A percentile compares a stretch with the other conserved stretches of the same genome.
Evolutionary conservation across 768 basidiomycete species (phyloP).

Genomic region (Mycena indigotica): DNA sequence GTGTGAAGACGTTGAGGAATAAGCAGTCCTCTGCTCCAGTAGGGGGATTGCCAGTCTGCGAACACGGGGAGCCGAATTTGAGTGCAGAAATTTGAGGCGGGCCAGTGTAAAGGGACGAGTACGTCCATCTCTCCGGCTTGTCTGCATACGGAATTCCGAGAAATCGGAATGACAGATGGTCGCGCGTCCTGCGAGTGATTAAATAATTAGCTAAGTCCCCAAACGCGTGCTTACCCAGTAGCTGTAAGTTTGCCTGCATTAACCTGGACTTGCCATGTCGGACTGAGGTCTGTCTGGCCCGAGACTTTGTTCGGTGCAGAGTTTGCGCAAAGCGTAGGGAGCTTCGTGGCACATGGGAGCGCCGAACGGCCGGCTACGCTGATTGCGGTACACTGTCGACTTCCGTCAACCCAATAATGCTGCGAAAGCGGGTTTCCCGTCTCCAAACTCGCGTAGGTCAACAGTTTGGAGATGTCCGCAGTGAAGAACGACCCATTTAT

Average conservation of each 20-base stretch:
- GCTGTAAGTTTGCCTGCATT: conserved; percentile 10
- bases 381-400: conserved; percentile 10
- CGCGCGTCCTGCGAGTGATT: conserved; percentile 35
- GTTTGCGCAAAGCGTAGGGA: conserved; percentile 21
- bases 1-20: conserved; percentile 50
- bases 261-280: conserved; percentile 18
- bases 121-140: conserved; percentile 44
- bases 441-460: conserved; percentile 13
- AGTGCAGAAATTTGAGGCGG: conserved; percentile 29
- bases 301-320: conserved; percentile 20
- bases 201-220: no score
- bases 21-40: conserved; percentile 45
- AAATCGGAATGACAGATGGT: conserved; percentile 53
- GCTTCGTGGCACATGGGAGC: conserved; percentile 5
- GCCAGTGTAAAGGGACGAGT: conserved; percentile 40
- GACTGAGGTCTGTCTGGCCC: conserved; percentile 19
- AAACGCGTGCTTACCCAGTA: conserved; percentile 14
- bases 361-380: conserved; percentile 11
- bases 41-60: neutral
- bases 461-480: conserved; percentile 11
- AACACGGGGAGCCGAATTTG: conserved; percentile 20
- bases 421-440: conserved; percentile 10
- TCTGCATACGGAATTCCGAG: conserved; percentile 53
- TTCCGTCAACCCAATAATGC: conserved; percentile 21
- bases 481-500: conserved; percentile 18